Base-by-base conservation (phyloP, 2,329 filamentous ascomycete species). In the Rhynchosporium secalis region DNA sequence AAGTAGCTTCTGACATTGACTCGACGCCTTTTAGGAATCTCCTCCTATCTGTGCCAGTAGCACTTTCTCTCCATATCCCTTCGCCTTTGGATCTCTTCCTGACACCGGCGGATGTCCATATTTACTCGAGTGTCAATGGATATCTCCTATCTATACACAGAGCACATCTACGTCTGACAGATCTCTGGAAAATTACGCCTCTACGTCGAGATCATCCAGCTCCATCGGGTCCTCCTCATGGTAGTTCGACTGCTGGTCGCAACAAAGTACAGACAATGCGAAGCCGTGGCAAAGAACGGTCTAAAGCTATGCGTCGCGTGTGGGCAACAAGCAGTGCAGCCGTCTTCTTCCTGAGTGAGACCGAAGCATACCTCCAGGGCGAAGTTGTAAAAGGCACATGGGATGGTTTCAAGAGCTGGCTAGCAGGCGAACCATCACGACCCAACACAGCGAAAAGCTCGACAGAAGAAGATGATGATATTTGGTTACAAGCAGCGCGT, bases 321-420 rank as follows among this genome's bases (percentile, higher is more conserved):
- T 99, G 95, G 95, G 94, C 92, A 0, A 96, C 91, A 0, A 89
- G 90, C 69, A 92, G 90, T 71, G 90, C 92, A 2, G 89, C 91
- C 1, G 85, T 96, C 3, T 97, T 96, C 77, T 90, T 98, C 69
- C 80, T 98, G 3, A 91, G 90, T 0, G 93, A 97, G 73, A 88
- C 91, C 13, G 90, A 94, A 68, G 86, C 86, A 3, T 98, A 96
- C 71, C 86, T 98, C 49, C 94, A 97, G 74, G 91, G 90, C 1
- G 92, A 96, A 72, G 88, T 98, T 6, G 88, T 97, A 13, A 85
- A 87, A 63, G 87, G 87, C 38, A 87, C 91, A 1, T 97, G 92
- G 86, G 83, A 88, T 15, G 86, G 90, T 57, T 93, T 98, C 69
- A 84, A 89, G 58, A 75, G 76, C 13, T 97, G 93, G 92, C 79